Conservation (phyloP, 441 rosid genomes). For the Populus hybrid region DNA sequence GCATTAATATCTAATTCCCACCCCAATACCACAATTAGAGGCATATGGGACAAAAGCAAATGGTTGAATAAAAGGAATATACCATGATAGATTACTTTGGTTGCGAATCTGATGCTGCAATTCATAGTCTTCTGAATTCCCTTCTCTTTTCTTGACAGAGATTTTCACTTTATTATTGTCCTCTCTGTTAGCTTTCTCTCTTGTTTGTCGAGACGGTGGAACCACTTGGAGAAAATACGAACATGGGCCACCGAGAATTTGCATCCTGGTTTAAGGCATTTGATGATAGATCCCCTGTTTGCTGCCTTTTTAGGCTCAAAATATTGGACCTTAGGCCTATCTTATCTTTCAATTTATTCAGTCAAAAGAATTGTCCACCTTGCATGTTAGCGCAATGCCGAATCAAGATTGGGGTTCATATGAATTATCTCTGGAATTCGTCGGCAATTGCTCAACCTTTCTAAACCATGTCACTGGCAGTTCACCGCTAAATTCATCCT, state of each 20-base stretch:
- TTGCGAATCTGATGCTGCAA: conserved; percentile 25
- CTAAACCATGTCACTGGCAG: conserved; percentile 82
- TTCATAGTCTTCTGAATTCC: conserved; percentile 2
- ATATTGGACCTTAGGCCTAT: conserved; percentile 5
- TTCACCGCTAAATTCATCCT: conserved; percentile 59
- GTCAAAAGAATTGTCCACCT: conserved; percentile 13
- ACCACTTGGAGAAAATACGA: not conserved
- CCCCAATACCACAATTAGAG: conserved; percentile 9
- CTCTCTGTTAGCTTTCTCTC: not conserved
- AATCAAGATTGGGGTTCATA: conserved; percentile 72
- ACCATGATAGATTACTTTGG: conserved; percentile 10
- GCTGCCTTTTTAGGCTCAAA: not conserved
- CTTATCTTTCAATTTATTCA: conserved; percentile 9
- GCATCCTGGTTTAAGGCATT: not conserved
- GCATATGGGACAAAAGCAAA: conserved; percentile 26
- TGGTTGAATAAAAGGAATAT: conserved; percentile 9
- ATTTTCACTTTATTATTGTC: not conserved
- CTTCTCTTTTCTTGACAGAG: not conserved
- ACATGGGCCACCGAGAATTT: not conserved
- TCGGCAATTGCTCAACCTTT: no score
- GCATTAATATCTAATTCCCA: not conserved
- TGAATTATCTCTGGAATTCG: conserved; percentile 39
- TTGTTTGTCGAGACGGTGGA: no score
- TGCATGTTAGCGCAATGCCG: conserved; percentile 57
- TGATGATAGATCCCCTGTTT: not conserved